Conservation (phyloP, 116 monocot genomes). For the Thalassia testudinum region DNA sequence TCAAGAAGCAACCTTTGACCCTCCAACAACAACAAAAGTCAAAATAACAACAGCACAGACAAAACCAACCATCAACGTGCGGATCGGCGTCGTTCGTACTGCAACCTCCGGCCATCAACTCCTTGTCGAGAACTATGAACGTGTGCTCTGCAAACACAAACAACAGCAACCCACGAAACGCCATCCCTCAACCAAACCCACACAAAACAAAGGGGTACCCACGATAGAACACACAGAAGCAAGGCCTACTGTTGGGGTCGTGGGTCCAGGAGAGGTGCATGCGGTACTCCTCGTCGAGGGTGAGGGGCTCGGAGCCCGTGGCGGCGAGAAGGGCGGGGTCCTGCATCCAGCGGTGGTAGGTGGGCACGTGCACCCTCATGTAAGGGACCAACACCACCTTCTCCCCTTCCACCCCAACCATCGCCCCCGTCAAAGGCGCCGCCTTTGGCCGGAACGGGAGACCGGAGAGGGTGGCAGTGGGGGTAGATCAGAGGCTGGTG, state of each 20-base stretch:
- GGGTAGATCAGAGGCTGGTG: too few relatives aligned
- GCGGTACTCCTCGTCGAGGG: constrained; percentile 76
- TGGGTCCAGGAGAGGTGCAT: constrained; percentile 80
- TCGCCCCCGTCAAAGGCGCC: not conserved
- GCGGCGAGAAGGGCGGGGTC: constrained; percentile 66
- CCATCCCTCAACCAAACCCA: not conserved
- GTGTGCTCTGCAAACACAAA: constrained; percentile 62
- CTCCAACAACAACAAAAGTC: not conserved
- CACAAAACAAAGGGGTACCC: not conserved
- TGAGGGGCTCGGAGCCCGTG: constrained; percentile 83
- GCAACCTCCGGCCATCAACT: constrained; percentile 36
- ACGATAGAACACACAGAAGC: not conserved
- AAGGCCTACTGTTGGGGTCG: constrained; percentile 34
- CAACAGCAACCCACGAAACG: not conserved
- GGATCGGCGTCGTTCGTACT: constrained; percentile 39
- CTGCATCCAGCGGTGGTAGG: constrained; percentile 89
- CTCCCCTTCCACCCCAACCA: constrained; percentile 31
- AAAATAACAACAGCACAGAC: not conserved
- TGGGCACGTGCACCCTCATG: constrained; percentile 81
- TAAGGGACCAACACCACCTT: constrained; percentile 81
- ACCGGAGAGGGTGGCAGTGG: too few relatives aligned
- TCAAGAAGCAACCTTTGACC: not conserved
- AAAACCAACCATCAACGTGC: constrained; percentile 39
- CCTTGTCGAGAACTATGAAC: constrained; percentile 82
- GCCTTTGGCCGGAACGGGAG: too few relatives aligned